Base-by-base conservation (phyloP, 768 basidiomycete species). In the Imleria badia region DNA sequence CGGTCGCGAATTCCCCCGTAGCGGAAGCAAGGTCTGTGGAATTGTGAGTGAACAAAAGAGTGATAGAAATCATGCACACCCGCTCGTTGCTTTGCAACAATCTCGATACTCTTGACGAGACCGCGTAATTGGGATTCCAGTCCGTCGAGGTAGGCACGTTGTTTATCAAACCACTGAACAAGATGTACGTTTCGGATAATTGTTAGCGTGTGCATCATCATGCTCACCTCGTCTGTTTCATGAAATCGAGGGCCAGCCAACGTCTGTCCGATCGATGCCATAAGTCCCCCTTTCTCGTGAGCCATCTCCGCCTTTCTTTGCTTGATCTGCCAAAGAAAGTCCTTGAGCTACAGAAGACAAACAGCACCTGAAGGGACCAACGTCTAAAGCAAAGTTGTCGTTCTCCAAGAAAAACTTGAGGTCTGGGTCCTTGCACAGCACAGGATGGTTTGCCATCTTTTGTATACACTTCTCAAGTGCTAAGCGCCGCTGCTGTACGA, bases 381-480 rank as follows among this genome's bases (percentile, higher is more conserved):
- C 93, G 72, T 98, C 97, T 52, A 94, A 74, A 13, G 88, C 75
- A 70, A 98, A 98, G 6, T 82, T 87, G 68, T 99, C 97, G 63
- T 87, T 91, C 69, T 98, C 96, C 66, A 99, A 73, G 75, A 99
- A 98, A 55, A 94, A 66, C 70, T 82, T 87, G 60, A 99, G 68
- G 68, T 98, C 96, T 3, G 86, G 69, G 65, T 99, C 97, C 67
- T 91, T 90, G 53, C 85, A 83, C 22, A 99, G 73, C 6, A 95
- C 85, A 0, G 95, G 94, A 67, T 99, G 97, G 60, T 90, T 89
- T 11, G 91, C 91, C 46, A 87, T 95, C 73, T 98, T 98, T 66
- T 88, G 86, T 43, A 98, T 83, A 65, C 94, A 97, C 65, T 89
- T 87, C 66, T 98, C 90, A 15, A 99, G 78, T 0, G 86, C 94